These are phyloP conservation scores for Spinacia oleracea DNA, from an alignment of 179 eudicot genomes.

Conservation along the genomic window DNA sequence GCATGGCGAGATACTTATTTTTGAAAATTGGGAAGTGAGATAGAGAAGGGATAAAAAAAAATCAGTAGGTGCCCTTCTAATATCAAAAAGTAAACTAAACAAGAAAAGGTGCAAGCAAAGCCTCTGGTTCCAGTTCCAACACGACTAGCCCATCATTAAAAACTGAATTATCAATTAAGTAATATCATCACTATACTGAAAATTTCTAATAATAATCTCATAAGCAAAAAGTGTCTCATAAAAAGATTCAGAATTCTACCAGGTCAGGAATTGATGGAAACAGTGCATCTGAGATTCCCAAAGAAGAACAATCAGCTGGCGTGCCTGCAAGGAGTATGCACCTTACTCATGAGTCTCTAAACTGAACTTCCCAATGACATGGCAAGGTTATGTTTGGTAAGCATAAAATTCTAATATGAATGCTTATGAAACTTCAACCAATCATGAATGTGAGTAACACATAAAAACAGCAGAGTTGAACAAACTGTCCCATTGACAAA, in stretches of 20 bases:
- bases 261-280: slow-evolving; percentile 75
- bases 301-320: slow-evolving; percentile 92
- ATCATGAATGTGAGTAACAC: background rate
- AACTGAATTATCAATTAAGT: too few species aligned
- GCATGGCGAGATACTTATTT: background rate
- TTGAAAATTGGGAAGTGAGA: background rate
- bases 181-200: too few species aligned
- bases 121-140: background rate
- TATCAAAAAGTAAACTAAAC: background rate
- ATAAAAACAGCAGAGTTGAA: background rate
- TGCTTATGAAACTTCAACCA: slow-evolving; percentile 4
- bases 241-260: slow-evolving; percentile 36
- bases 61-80: background rate
- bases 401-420: background rate
- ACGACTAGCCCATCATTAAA: background rate
- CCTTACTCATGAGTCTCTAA: slow-evolving; percentile 8
- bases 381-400: background rate
- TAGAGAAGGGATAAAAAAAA: background rate
- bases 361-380: background rate
- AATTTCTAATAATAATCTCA: too few species aligned
- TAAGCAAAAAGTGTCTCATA: background rate
- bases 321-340: slow-evolving; percentile 56
- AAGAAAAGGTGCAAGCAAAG: background rate
- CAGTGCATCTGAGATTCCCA: slow-evolving; percentile 74
- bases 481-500: slow-evolving; percentile 7